A percentile compares a stretch with the other conserved stretches of the same genome.
Evolutionary conservation across 441 rosid species (phyloP).

Genomic region (Erodium chrysanthum): DNA sequence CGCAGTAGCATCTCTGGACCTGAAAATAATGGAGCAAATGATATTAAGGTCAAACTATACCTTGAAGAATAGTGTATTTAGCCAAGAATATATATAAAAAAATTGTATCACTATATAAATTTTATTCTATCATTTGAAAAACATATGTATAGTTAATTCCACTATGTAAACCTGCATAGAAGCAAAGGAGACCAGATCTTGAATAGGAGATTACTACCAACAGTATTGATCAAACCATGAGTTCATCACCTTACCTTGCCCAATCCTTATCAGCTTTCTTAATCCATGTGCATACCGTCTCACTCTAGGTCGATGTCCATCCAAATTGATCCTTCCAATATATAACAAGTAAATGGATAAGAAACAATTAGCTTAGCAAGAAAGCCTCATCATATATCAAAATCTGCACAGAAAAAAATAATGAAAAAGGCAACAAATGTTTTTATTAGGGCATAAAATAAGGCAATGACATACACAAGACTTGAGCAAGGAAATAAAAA

Average conservation of each 20-base stretch:
- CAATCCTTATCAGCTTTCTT: constrained; percentile 70
- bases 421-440: neutral
- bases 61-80: neutral
- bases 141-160: neutral
- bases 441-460: constrained; percentile 11
- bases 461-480: neutral
- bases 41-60: neutral
- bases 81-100: neutral
- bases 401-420: constrained; percentile 3
- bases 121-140: neutral
- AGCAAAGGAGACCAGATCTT: neutral
- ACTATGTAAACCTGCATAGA: neutral
- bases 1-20: constrained; percentile 83
- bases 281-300: constrained; percentile 82
- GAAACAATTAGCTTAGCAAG: constrained; percentile 4
- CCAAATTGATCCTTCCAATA: constrained; percentile 63
- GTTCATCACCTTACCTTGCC: constrained; percentile 58
- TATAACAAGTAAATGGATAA: constrained; percentile 16
- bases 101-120: neutral
- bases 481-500: neutral
- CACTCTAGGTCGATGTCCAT: constrained; percentile 82
- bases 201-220: neutral
- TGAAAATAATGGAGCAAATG: constrained; percentile 17
- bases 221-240: constrained; percentile 10
- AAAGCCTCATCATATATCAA: constrained; percentile 7